These are phyloP conservation scores for Actinomortierella ambigua DNA, from an alignment of 371 early-diverging fungal species.

Conservation along the genomic window DNA sequence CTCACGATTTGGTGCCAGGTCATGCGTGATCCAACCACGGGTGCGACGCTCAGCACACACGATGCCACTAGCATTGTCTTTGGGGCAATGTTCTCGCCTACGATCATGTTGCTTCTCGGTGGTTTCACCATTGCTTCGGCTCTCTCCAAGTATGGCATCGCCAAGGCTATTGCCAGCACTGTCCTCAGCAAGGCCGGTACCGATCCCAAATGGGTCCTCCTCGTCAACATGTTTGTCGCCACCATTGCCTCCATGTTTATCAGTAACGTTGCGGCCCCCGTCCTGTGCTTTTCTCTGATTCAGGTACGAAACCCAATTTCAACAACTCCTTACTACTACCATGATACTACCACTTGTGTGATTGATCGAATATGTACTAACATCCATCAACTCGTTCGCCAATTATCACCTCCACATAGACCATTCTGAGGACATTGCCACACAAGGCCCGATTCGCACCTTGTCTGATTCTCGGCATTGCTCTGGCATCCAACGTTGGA, in stretches of 20 bases:
- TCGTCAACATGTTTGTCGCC: conserved; percentile 79
- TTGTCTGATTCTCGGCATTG: conserved; percentile 80
- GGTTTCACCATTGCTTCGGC: conserved; percentile 86
- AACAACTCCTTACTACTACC: not conserved
- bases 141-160: conserved; percentile 73
- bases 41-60: conserved; percentile 50
- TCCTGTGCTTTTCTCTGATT: conserved; percentile 80
- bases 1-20: conserved; percentile 83
- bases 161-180: conserved; percentile 71
- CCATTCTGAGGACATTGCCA: conserved; percentile 78
- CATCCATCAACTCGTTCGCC: not conserved
- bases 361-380: not conserved
- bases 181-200: conserved; percentile 75
- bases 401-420: conserved; percentile 44
- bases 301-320: conserved; percentile 47
- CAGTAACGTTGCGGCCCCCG: conserved; percentile 85
- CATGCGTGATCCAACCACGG: conserved; percentile 59
- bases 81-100: conserved; percentile 81
- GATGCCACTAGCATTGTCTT: conserved; percentile 75
- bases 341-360: not conserved
- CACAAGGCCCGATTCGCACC: conserved; percentile 67
- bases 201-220: conserved; percentile 65
- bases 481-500: conserved; percentile 83
- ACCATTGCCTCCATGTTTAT: conserved; percentile 83
- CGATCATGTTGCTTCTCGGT: conserved; percentile 83